A percentile compares a stretch with the other conserved stretches of the same genome.
Conservation (phyloP, 2,329 filamentous ascomycete genomes). For the Sporothrix euskadiensis region DNA sequence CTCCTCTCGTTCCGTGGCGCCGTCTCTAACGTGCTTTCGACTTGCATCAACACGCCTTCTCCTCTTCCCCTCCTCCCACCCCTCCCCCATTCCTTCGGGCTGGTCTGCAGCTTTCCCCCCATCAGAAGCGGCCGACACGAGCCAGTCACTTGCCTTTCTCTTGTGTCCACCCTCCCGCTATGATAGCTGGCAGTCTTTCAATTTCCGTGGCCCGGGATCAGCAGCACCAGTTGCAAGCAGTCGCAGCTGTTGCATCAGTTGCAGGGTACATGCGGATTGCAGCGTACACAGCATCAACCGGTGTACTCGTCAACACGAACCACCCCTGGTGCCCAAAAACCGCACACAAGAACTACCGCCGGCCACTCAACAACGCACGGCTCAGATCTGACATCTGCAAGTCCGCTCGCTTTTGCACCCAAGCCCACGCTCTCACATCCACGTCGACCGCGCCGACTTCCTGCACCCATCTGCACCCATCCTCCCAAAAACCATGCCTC, state of each 20-base stretch:
- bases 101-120: constrained; percentile 19
- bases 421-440: constrained; percentile 16
- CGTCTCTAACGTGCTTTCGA: constrained; percentile 24
- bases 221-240: neutral
- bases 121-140: constrained; percentile 16
- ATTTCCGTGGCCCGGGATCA: constrained; percentile 22
- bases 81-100: constrained; percentile 27
- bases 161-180: constrained; percentile 12
- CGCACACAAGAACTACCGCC: neutral
- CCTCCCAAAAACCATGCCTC: constrained; percentile 20
- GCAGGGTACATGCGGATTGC: constrained; percentile 24
- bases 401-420: neutral
- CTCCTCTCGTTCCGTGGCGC: constrained; percentile 16
- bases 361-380: constrained; percentile 7
- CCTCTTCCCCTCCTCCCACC: constrained; percentile 10
- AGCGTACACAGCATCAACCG: constrained; percentile 23
- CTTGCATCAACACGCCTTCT: constrained; percentile 21
- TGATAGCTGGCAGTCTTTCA: constrained; percentile 20
- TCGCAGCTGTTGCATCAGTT: constrained; percentile 6
- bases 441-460: constrained; percentile 6
- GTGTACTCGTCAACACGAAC: constrained; percentile 20
- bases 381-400: constrained; percentile 30
- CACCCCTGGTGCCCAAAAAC: neutral
- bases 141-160: constrained; percentile 15
- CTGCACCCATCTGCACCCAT: constrained; percentile 3